phyloP scores from a whole-genome alignment of 768 basidiomycete species.

The Pleurotus cornucopiae region DNA sequence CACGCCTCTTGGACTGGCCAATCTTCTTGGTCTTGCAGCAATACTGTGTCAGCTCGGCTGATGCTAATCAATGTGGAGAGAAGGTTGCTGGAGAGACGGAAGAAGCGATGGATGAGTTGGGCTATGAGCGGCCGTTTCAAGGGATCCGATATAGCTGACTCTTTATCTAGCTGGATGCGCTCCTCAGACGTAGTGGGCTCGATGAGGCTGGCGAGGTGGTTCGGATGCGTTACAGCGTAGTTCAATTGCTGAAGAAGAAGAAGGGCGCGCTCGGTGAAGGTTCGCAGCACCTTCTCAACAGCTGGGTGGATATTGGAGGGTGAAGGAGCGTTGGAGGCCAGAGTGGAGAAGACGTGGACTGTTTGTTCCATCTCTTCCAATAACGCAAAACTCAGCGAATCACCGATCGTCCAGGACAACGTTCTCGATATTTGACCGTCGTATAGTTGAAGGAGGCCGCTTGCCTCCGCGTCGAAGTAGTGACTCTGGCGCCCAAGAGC shows the following conservation, averaged over 20 bases:
- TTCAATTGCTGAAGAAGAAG: constrained; percentile 83
- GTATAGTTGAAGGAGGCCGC: constrained; percentile 82
- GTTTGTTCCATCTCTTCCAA: constrained; percentile 84
- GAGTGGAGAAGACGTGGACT: constrained; percentile 71
- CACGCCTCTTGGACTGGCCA: constrained; percentile 69
- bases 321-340: constrained; percentile 54
- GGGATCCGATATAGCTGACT: constrained; percentile 51
- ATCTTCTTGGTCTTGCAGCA: constrained; percentile 62
- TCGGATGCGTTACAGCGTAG: constrained; percentile 88
- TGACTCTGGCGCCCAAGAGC: constrained; percentile 62
- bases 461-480: constrained; percentile 81
- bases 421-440: constrained; percentile 75
- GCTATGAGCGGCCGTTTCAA: constrained; percentile 69
- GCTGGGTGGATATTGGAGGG: constrained; percentile 42
- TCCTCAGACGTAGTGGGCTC: constrained; percentile 81
- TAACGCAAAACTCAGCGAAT: constrained; percentile 68
- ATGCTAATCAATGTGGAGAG: constrained; percentile 66
- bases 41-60: constrained; percentile 64
- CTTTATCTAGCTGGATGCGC: constrained; percentile 62
- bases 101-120: constrained; percentile 66
- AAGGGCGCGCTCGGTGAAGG: constrained; percentile 66
- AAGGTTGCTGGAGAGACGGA: constrained; percentile 66
- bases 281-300: constrained; percentile 59
- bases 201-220: constrained; percentile 76
- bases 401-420: constrained; percentile 79